Base-by-base conservation (phyloP, 768 basidiomycete species). In the Mycena polygramma region DNA sequence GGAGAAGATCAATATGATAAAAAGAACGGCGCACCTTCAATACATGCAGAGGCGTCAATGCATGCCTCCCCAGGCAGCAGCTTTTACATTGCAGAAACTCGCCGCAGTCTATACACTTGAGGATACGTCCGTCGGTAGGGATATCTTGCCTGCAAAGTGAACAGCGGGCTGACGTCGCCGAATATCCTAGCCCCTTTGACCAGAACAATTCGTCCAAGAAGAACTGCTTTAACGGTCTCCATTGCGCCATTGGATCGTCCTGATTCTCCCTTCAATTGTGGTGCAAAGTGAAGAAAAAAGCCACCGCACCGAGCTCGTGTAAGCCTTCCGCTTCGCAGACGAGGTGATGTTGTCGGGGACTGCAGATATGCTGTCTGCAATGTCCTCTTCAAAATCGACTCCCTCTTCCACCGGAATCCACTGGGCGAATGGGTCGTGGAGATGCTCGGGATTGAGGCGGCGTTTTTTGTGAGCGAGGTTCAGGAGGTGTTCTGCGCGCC, bases 241-340 rank as follows among this genome's bases (percentile, higher is more conserved):
- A 55, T 19, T 36, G 26, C 54, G 54, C 54, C 54, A 55, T 55
- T 24, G 35, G 54, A 35, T 55, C 54, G 37, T 55, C 54, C 54
- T 55, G 13, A 52, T 52, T n/a, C n/a, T n/a, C n/a, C n/a, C n/a
- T n/a, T n/a, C n/a, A n/a, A n/a, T n/a, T n/a, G n/a, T n/a, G n/a
- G n/a, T n/a, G n/a, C n/a, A n/a, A n/a, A n/a, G n/a, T n/a, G n/a
- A n/a, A n/a, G n/a, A n/a, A n/a, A n/a, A n/a, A 11, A 24, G 10
- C 13, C 7, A 19, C 6, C 51, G n/a, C 22, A 55, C 54, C 11
- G 54, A 55, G 22, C 54, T 55, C 4, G 30, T 39, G 54, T 55
- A 55, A 15, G 3, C 8, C 15, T 36, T 39, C 14, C 37, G 54
- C 15, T 55, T 39, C 37, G 35, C 37, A 36, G 26, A 22, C 1